phyloP scores from a whole-genome alignment of 257 asterid species.

The Marsdenia floribunda region DNA sequence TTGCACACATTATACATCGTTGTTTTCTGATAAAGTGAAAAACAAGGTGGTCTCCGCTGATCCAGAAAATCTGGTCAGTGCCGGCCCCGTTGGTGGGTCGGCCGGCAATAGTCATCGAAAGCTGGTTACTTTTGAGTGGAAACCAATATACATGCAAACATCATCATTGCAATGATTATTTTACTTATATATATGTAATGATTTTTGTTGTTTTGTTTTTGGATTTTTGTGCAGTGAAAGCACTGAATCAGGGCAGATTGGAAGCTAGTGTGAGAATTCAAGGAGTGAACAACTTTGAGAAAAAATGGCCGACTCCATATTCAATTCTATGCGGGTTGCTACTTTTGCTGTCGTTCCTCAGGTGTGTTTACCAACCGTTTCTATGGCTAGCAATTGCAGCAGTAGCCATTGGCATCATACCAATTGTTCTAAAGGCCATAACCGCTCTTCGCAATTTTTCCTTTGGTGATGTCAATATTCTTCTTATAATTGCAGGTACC shows the following conservation, averaged over 20 bases:
- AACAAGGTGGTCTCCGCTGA: too few relatives aligned
- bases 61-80: too few relatives aligned
- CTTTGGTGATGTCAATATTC: slow-evolving; percentile 63
- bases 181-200: too few relatives aligned
- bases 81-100: too few relatives aligned
- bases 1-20: too few relatives aligned
- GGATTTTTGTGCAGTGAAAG: slow-evolving; percentile 44
- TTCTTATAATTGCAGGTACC: slow-evolving; percentile 60
- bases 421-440: slow-evolving; percentile 42
- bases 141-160: too few relatives aligned
- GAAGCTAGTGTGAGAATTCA: slow-evolving; percentile 57
- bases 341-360: slow-evolving; percentile 46
- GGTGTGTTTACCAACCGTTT: slow-evolving; percentile 44
- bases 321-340: slow-evolving; percentile 51
- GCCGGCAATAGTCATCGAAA: too few relatives aligned
- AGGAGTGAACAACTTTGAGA: slow-evolving; percentile 36
- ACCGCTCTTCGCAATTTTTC: slow-evolving; percentile 42
- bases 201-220: neutral
- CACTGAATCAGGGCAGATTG: slow-evolving; percentile 62
- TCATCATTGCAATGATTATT: too few relatives aligned
- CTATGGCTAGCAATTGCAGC: slow-evolving; percentile 71
- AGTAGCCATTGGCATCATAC: slow-evolving; percentile 55
- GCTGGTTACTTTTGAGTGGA: too few relatives aligned
- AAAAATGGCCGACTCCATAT: slow-evolving; percentile 76
- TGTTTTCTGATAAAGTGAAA: too few relatives aligned